These are phyloP conservation scores for Aquilaria agallochum DNA, from an alignment of 441 rosid genomes.

Conservation along the genomic window DNA sequence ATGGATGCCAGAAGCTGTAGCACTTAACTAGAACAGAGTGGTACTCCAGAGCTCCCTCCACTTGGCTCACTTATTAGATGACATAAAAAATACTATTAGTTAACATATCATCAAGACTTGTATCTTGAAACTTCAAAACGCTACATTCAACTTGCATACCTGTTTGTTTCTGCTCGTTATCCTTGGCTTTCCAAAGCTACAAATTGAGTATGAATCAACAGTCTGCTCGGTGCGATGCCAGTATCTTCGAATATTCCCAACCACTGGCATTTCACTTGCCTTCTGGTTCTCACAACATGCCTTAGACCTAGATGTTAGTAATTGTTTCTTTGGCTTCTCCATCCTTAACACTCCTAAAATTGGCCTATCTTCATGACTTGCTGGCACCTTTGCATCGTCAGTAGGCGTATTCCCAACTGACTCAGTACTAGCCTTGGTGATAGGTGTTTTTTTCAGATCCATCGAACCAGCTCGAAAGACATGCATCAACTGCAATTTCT, in stretches of 20 bases:
- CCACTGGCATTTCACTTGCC: conserved; percentile 17
- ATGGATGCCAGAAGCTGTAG: too few species aligned
- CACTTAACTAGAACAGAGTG: too few species aligned
- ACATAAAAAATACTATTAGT: too few species aligned
- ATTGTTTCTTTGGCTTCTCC: conserved; percentile 17
- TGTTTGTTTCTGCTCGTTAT: conserved; percentile 12
- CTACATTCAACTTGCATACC: conserved; percentile 1
- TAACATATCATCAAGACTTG: too few species aligned
- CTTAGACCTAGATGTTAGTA: conserved; percentile 17
- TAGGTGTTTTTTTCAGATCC: conserved; percentile 23
- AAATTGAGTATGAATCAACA: conserved; percentile 18
- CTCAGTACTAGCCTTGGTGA: conserved; percentile 23
- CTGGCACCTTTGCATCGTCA: conserved; percentile 12
- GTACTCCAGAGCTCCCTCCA: too few species aligned
- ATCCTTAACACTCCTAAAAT: conserved; percentile 14
- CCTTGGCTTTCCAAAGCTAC: conserved; percentile 18
- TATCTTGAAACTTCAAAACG: too few species aligned
- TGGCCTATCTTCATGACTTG: conserved; percentile 14
- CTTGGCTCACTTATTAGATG: too few species aligned
- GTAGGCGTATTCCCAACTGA: conserved; percentile 30
- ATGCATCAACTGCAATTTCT: conserved; percentile 42
- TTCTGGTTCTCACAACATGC: conserved; percentile 9
- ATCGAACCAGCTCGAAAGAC: conserved; percentile 59
- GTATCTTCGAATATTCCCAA: conserved; percentile 38
- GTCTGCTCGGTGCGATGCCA: conserved; percentile 34